Percentiles rank a stretch among this genome's conserved stretches.
phyloP scores from a whole-genome alignment of 2,329 filamentous ascomycete species.

The Zymoseptoria pseudotritici region DNA sequence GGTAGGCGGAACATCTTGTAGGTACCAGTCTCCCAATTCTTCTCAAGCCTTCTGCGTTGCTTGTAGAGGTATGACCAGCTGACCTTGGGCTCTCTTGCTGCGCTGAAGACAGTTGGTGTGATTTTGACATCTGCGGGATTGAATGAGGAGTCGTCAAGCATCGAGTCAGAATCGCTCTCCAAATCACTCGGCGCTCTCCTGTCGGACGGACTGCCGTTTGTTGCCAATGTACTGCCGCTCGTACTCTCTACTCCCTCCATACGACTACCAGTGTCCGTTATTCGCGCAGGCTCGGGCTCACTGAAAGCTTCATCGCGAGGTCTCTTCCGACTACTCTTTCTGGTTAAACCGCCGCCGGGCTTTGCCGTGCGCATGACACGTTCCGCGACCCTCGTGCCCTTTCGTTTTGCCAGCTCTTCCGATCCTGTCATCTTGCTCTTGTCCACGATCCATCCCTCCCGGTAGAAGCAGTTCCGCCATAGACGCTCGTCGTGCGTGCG shows the following conservation, averaged over 20 bases:
- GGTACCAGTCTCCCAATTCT: constrained; percentile 81
- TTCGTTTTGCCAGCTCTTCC: constrained; percentile 13
- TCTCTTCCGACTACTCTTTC: constrained; percentile 24
- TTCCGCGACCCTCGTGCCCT: constrained; percentile 11
- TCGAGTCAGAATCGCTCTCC: constrained; percentile 1
- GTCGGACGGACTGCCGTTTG: background rate
- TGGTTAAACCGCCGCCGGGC: constrained; percentile 44
- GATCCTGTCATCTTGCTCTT: constrained; percentile 18
- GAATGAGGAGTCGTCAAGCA: background rate
- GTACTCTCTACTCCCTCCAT: constrained; percentile 18
- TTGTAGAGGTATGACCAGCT: constrained; percentile 95
- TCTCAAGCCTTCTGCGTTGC: constrained; percentile 74
- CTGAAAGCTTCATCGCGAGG: constrained; percentile 28
- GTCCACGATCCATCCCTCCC: constrained; percentile 66
- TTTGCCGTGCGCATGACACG: constrained; percentile 54
- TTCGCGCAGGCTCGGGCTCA: constrained; percentile 19
- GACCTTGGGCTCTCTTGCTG: constrained; percentile 49
- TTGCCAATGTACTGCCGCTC: background rate
- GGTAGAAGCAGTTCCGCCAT: constrained; percentile 75
- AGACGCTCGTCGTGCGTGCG: constrained; percentile 75
- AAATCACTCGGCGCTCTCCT: constrained; percentile 1
- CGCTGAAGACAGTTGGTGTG: constrained; percentile 11
- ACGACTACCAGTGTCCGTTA: constrained; percentile 2
- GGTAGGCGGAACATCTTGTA: constrained; percentile 86
- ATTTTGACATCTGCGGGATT: constrained; percentile 4